Evolutionary conservation across 176 grass and related monocot species (phyloP).

Genomic region (Zoysia japonica): DNA sequence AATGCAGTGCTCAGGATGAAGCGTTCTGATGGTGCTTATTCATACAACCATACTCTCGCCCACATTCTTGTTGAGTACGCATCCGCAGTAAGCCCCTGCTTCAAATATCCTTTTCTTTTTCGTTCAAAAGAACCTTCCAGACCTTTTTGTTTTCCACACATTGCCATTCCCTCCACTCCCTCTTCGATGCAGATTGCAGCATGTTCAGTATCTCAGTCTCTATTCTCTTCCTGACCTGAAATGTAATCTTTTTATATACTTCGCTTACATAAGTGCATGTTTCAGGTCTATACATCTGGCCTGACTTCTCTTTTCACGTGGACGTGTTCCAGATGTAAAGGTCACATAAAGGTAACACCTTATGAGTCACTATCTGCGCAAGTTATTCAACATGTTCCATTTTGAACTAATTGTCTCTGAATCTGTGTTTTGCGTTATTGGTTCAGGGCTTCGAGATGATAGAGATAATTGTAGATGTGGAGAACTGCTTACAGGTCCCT

Average conservation of each 20-base stretch:
- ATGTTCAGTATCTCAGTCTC: too few relatives aligned
- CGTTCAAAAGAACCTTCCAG: too few relatives aligned
- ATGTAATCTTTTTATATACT: not conserved
- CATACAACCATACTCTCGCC: slow-evolving; percentile 71
- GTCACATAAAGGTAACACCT: slow-evolving; percentile 64
- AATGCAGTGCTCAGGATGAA: slow-evolving; percentile 45
- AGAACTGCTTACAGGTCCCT: slow-evolving; percentile 85
- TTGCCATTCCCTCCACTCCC: too few relatives aligned
- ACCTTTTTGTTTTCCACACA: too few relatives aligned
- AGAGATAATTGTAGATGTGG: slow-evolving; percentile 84
- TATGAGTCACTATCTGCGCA: slow-evolving; percentile 5
- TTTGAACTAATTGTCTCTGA: not conserved
- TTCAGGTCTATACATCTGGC: slow-evolving; percentile 89
- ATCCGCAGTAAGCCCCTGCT: slow-evolving; percentile 66
- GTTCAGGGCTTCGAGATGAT: slow-evolving; percentile 83
- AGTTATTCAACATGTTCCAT: not conserved
- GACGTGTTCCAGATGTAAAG: slow-evolving; percentile 77
- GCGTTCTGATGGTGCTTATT: slow-evolving; percentile 36
- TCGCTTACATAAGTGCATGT: slow-evolving; percentile 18
- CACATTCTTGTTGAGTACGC: slow-evolving; percentile 81
- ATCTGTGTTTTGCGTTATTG: slow-evolving; percentile 12
- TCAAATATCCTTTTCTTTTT: not conserved
- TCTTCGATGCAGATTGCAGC: too few relatives aligned
- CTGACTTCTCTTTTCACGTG: slow-evolving; percentile 73
- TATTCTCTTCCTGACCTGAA: not conserved